Percentiles rank a stretch among this genome's conserved stretches.
phyloP scores from a whole-genome alignment of 345 rosid genomes.

The Salix caprea region DNA sequence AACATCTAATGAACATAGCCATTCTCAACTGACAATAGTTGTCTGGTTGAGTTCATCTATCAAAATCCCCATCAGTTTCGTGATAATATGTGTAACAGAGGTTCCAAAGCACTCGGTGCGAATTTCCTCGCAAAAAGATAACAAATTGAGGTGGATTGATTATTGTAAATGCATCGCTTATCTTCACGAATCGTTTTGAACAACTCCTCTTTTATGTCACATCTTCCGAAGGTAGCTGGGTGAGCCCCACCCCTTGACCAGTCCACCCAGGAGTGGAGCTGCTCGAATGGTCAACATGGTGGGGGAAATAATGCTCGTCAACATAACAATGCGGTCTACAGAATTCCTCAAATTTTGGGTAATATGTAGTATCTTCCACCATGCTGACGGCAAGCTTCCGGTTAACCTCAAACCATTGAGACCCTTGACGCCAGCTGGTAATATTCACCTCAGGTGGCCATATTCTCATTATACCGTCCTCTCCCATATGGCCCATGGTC shows the following conservation, averaged over 20 bases:
- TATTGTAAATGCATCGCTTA: slow-evolving; percentile 56
- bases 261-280: slow-evolving; percentile 64
- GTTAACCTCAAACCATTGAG: slow-evolving; percentile 92
- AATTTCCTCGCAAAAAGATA: slow-evolving; percentile 78
- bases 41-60: background rate
- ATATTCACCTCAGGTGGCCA: slow-evolving; percentile 77
- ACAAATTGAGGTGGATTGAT: slow-evolving; percentile 42
- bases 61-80: slow-evolving; percentile 39
- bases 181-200: slow-evolving; percentile 40
- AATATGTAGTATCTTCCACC: slow-evolving; percentile 58
- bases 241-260: slow-evolving; percentile 97
- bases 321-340: slow-evolving; percentile 90
- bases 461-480: slow-evolving; percentile 69
- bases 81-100: slow-evolving; percentile 42
- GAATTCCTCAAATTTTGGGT: slow-evolving; percentile 63
- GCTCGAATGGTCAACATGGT: slow-evolving; percentile 85
- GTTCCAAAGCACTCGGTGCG: slow-evolving; percentile 70
- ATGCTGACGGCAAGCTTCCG: slow-evolving; percentile 62
- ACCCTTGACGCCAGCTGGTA: slow-evolving; percentile 83
- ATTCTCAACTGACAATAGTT: background rate
- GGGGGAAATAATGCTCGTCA: slow-evolving; percentile 94
- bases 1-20: background rate
- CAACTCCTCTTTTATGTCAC: slow-evolving; percentile 63
- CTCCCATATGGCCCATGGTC: slow-evolving; percentile 86
- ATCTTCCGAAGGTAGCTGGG: slow-evolving; percentile 82